A percentile compares a stretch with the other conserved stretches of the same genome.
Conservation (phyloP, 2,329 filamentous ascomycete genomes). For the Juglanconis juglandina region DNA sequence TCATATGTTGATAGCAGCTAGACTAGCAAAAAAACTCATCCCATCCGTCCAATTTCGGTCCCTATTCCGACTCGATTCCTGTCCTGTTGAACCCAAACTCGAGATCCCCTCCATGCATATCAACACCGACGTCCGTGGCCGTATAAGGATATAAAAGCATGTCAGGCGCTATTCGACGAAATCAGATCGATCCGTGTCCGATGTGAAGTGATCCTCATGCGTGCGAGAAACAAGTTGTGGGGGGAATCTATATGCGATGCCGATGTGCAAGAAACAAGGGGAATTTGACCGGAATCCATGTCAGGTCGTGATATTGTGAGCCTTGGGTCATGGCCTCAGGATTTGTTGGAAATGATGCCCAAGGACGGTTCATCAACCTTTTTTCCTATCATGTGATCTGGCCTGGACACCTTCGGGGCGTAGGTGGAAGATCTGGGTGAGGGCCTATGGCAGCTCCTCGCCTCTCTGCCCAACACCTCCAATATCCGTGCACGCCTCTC, state of each 20-base stretch:
- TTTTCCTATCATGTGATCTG: too few species aligned
- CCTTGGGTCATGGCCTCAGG: not conserved
- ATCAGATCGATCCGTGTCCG: not conserved
- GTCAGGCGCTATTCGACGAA: not conserved
- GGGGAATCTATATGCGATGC: not conserved
- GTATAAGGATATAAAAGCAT: not conserved
- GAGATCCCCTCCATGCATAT: not conserved
- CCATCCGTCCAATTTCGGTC: too few species aligned
- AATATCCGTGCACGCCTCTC: too few species aligned
- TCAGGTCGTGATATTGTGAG: not conserved
- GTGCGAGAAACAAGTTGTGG: not conserved
- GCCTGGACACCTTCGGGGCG: too few species aligned
- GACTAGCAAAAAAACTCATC: not conserved
- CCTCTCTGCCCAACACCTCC: too few species aligned
- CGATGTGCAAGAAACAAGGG: not conserved
- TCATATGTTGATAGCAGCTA: not conserved
- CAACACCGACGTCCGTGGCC: not conserved
- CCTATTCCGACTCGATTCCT: not conserved
- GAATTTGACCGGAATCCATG: not conserved
- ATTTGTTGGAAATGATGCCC: too few species aligned
- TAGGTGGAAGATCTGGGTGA: too few species aligned
- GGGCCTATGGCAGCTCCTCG: too few species aligned
- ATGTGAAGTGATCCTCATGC: not conserved
- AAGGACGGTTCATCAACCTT: too few species aligned
- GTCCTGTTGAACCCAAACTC: not conserved